Evolutionary conservation across 1,139 yeast species (phyloP).

Genomic region (Suhomyces ambrosiae): DNA sequence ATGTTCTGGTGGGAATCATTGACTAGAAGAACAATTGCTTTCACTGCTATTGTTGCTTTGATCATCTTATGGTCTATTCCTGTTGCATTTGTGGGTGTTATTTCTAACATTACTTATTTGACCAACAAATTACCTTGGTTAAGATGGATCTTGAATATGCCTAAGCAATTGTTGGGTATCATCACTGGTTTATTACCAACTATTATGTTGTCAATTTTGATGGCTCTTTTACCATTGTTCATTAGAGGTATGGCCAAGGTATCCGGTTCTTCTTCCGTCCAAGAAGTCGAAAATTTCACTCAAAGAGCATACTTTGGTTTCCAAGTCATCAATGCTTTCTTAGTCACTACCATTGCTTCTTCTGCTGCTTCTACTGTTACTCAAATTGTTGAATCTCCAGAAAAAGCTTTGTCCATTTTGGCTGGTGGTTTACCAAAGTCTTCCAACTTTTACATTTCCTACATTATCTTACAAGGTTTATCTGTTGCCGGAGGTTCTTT

Average conservation of each 20-base stretch:
- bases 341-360: slow-evolving; percentile 69
- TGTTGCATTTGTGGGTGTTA: slow-evolving; percentile 91
- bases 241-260: slow-evolving; percentile 67
- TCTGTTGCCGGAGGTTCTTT: slow-evolving; percentile 78
- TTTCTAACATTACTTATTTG: slow-evolving; percentile 78
- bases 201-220: slow-evolving; percentile 74
- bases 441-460: slow-evolving; percentile 80
- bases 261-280: slow-evolving; percentile 66
- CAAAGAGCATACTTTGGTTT: slow-evolving; percentile 76
- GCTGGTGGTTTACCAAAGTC: slow-evolving; percentile 83
- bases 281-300: slow-evolving; percentile 68
- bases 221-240: slow-evolving; percentile 76
- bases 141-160: slow-evolving; percentile 69
- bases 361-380: slow-evolving; percentile 77
- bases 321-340: slow-evolving; percentile 69
- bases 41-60: slow-evolving; percentile 57
- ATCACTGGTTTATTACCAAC: slow-evolving; percentile 88
- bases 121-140: slow-evolving; percentile 71
- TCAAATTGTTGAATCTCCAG: slow-evolving; percentile 63
- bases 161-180: slow-evolving; percentile 68
- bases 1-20: slow-evolving; percentile 84
- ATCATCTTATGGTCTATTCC: slow-evolving; percentile 91
- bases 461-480: slow-evolving; percentile 78
- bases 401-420: slow-evolving; percentile 65
- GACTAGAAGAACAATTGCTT: slow-evolving; percentile 58